Evolutionary conservation across 345 rosid species (phyloP), one percentile per base, ranked within the genome.

Genomic region (Crucihimalaya himalaica): DNA sequence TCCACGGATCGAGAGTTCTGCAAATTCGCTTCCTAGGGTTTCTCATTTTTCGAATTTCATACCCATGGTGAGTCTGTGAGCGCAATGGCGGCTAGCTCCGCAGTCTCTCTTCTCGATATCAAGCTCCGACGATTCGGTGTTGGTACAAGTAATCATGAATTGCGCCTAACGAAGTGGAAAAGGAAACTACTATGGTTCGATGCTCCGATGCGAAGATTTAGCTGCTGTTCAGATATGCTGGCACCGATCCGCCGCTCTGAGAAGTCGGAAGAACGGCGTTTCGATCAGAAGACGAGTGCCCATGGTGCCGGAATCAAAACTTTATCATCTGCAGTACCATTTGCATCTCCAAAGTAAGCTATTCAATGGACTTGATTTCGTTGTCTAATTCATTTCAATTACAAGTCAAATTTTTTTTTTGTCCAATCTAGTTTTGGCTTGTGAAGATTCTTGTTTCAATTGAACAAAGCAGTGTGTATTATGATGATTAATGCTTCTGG

Each of bases 321-420:
- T 50, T 71, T 57, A 46, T 83, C 88, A 56, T 83, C 93, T 19
- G 71, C 89, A 59, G 74, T 84, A 89, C 96, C 89, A 32, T 91
- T 95, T 77, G 82, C 97, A 75, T 88, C 96, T 64, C 75, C 96
- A 18, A 89, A 81, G 98, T 94, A 83, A 40, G 85, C 63, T 28
- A n/a, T 64, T 51, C 19, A 19, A 18, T 31, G 35, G 20, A 23
- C 40, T 63, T 63, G 19, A 42, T 57, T 27, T 53, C 18, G 23
- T 35, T 52, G 5, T 37, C 13, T 68, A 21, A 51, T 66, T 66
- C 12, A 25, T 14, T 60, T 29, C n/a, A n/a, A 39, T 39, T 39
- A 39, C 1, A 9, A 34, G 45, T 39, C 45, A 39, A 12, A 13
- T 50, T 35, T 35, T 3, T 3, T 57, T 15, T 19, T 35, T 35